Base-by-base conservation (phyloP, 73 alveolate genomes). In the Halteria grandinella region DNA sequence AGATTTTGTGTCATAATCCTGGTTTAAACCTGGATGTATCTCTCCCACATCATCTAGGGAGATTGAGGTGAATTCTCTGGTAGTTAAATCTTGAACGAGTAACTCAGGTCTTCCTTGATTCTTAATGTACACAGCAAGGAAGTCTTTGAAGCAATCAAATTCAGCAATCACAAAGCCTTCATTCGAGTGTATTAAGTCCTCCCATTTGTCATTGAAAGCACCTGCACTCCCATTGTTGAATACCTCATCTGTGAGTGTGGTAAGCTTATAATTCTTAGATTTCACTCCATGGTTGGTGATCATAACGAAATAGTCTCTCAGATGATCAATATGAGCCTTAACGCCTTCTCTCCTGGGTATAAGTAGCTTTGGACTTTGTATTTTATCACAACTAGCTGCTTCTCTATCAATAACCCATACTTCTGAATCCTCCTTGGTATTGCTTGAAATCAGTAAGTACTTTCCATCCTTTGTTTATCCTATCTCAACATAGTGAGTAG, bases 141-240 rank as follows among this genome's bases (percentile, higher is more conserved):
- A 84, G 47, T 90, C 87, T 50, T 90, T 69, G 66, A 88, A 93
- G 39, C 86, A 71, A 66, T 93, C 98, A 28, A 93, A 69, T 70
- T 93, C 98, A 39, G 75, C 76, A 10, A 93, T 80, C 15, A 82
- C 37, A 27, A 36, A 60, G 17, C 75, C 86, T 25, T 55, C 81
- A 12, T 62, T 3, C 32, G 69, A 18, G 18, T 27, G 29, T 8
- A 70, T 29, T 17, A 76, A 31, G 27, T 76, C 80, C 24, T 25
- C 53, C 88, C 88, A 76, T 29, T 44, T 32, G 8, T 86, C 94
- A n/a, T n/a, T n/a, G n/a, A n/a, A n/a, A n/a, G n/a, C n/a, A n/a
- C n/a, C n/a, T n/a, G n/a, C n/a, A n/a, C n/a, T n/a, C 44, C 82
- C 71, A 17, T 54, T 24, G 11, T 73, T 71, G 43, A 75, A 57